Percentiles rank a stretch among this genome's conserved stretches.
These are phyloP conservation scores for Aureobasidium sp. DNA, from an alignment of 2,329 filamentous ascomycete species.

Conservation along the genomic window DNA sequence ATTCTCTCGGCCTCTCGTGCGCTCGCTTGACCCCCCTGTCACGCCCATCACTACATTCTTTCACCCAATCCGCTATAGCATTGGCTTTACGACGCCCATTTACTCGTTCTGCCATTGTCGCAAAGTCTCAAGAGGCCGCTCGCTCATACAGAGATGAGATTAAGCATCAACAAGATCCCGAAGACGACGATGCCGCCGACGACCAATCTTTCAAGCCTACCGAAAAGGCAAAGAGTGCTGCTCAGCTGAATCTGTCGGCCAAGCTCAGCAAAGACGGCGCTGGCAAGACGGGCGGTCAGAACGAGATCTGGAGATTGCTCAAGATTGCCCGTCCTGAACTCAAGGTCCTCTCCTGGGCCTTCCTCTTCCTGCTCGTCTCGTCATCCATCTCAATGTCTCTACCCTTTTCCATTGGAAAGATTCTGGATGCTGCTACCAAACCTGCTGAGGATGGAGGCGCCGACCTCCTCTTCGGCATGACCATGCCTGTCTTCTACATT, in stretches of 20 bases:
- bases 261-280: constrained; percentile 75
- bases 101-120: constrained; percentile 14
- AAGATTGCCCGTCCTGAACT: constrained; percentile 84
- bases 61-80: background rate
- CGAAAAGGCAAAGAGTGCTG: constrained; percentile 78
- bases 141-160: constrained; percentile 19
- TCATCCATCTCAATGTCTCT: constrained; percentile 93
- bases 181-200: constrained; percentile 43
- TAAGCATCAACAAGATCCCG: constrained; percentile 23
- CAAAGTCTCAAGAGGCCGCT: constrained; percentile 17
- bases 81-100: constrained; percentile 9
- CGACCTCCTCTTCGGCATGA: constrained; percentile 72
- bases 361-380: constrained; percentile 78
- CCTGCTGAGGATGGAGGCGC: constrained; percentile 57
- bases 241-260: constrained; percentile 82
- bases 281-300: constrained; percentile 51
- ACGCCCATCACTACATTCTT: background rate
- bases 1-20: background rate
- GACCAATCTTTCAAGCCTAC: constrained; percentile 62
- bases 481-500: constrained; percentile 79
- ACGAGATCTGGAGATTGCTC: constrained; percentile 79
- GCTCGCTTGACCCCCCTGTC: background rate
- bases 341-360: constrained; percentile 70
- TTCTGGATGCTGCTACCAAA: constrained; percentile 84
- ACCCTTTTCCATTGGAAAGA: constrained; percentile 92